Percentiles rank a stretch among this genome's conserved stretches.
Evolutionary conservation across 306 rosid genomes (phyloP).

Genomic region (Sindora glabra): DNA sequence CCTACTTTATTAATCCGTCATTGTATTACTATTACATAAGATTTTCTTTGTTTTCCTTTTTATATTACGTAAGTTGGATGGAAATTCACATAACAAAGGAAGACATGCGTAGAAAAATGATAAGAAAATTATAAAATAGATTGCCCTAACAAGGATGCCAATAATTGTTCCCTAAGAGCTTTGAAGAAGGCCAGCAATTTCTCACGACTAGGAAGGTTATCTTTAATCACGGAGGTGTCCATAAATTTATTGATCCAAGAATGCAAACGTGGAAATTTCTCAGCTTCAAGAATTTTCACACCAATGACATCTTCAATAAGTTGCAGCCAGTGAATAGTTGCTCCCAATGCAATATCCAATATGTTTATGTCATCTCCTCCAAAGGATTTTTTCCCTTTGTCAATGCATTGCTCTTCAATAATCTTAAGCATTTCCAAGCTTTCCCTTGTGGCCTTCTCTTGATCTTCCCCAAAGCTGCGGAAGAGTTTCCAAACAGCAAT

Average conservation of each 20-base stretch:
- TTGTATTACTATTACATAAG: no score
- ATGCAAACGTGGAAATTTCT: conserved; percentile 30
- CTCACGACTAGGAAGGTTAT: conserved; percentile 31
- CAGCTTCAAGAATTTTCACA: conserved; percentile 10
- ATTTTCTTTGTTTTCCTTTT: no score
- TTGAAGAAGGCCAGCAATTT: background rate
- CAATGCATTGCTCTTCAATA: conserved; percentile 13
- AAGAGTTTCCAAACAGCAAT: background rate
- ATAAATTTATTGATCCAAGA: conserved; percentile 38
- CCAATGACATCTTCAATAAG: background rate
- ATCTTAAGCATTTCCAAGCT: background rate
- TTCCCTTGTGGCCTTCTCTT: conserved; percentile 1
- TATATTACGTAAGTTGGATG: no score
- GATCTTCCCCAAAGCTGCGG: background rate
- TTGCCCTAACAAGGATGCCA: conserved; percentile 6
- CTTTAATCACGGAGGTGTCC: conserved; percentile 26
- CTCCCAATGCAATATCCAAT: conserved; percentile 24
- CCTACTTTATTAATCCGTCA: no score
- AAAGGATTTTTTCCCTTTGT: conserved; percentile 10
- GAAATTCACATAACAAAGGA: no score
- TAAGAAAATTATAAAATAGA: no score
- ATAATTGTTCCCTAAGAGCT: background rate
- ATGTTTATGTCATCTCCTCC: conserved; percentile 27
- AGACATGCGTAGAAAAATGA: no score
- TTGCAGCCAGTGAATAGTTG: background rate